Percentiles rank a stretch among this genome's conserved stretches.
phyloP scores from a whole-genome alignment of 805 yeast genomes.

The Kurtzmaniella cleridarum region DNA sequence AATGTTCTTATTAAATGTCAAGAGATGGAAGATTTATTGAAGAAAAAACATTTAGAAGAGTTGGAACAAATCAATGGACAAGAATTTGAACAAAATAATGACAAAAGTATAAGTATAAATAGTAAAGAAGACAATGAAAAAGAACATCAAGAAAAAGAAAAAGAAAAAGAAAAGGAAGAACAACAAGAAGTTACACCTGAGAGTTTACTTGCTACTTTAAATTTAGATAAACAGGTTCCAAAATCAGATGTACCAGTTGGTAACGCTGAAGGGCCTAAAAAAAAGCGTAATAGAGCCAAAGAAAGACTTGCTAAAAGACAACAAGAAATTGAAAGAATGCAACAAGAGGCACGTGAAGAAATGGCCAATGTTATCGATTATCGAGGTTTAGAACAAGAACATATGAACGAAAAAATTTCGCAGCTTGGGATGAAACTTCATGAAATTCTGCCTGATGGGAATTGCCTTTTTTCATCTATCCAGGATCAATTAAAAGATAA shows the following conservation, averaged over 20 bases:
- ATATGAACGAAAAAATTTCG: constrained; percentile 50
- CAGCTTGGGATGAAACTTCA: constrained; percentile 45
- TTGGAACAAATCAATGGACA: constrained; percentile 10
- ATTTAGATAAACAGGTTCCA: not conserved
- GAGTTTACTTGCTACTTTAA: constrained; percentile 42
- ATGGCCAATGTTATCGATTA: constrained; percentile 63
- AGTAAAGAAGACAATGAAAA: not conserved
- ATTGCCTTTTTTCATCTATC: constrained; percentile 84
- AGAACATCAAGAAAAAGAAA: too few species aligned
- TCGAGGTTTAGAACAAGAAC: constrained; percentile 65
- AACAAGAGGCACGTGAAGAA: constrained; percentile 66
- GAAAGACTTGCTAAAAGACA: constrained; percentile 76
- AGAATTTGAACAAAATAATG: not conserved
- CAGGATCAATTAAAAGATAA: constrained; percentile 67
- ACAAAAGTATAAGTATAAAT: not conserved
- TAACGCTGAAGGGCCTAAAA: constrained; percentile 1
- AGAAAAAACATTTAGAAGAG: constrained; percentile 52
- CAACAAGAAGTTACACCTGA: constrained; percentile 63
- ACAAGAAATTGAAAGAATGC: constrained; percentile 56
- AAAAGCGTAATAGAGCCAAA: constrained; percentile 73
- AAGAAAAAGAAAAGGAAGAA: constrained; percentile 23
- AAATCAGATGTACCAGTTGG: not conserved
- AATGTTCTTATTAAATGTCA: constrained; percentile 56
- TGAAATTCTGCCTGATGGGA: constrained; percentile 89
- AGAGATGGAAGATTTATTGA: constrained; percentile 53